These are phyloP conservation scores for Candida adriatica DNA, from an alignment of 805 yeast species.

Conservation along the genomic window DNA sequence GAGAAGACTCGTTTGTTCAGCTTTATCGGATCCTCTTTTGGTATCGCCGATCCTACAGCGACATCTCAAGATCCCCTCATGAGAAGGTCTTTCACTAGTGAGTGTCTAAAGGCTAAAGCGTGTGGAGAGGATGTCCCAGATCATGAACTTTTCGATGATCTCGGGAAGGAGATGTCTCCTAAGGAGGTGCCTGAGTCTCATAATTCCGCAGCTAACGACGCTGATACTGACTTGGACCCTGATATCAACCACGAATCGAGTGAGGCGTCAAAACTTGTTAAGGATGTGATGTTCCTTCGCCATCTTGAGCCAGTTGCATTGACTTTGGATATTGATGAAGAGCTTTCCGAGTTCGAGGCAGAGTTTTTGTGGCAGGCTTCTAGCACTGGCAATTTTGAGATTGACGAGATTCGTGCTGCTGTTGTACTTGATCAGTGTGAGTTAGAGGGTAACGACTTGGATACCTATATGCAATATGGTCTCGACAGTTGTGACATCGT, in stretches of 20 bases:
- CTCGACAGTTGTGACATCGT: constrained; percentile 22
- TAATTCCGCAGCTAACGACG: neutral
- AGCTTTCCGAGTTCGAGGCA: constrained; percentile 12
- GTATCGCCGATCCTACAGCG: constrained; percentile 1
- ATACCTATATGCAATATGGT: constrained; percentile 12
- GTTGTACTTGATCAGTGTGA: constrained; percentile 19
- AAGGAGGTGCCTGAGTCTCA: too few species aligned
- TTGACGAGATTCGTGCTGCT: constrained; percentile 4
- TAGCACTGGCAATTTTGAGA: neutral
- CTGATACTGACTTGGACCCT: neutral
- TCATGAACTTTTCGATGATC: constrained; percentile 1
- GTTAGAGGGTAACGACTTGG: constrained; percentile 9
- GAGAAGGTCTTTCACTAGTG: neutral
- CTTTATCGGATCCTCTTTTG: constrained; percentile 9
- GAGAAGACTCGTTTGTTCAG: constrained; percentile 15
- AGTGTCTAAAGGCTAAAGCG: constrained; percentile 1
- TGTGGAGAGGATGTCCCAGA: neutral
- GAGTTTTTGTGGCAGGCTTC: constrained; percentile 13
- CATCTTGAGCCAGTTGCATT: constrained; percentile 13
- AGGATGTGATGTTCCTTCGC: constrained; percentile 7
- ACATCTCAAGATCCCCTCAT: neutral
- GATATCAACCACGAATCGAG: neutral
- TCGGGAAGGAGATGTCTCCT: too few species aligned
- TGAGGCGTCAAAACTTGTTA: constrained; percentile 7
- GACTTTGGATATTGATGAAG: constrained; percentile 7